phyloP scores from a whole-genome alignment of 768 basidiomycete genomes.

The Asterophora parasitica region DNA sequence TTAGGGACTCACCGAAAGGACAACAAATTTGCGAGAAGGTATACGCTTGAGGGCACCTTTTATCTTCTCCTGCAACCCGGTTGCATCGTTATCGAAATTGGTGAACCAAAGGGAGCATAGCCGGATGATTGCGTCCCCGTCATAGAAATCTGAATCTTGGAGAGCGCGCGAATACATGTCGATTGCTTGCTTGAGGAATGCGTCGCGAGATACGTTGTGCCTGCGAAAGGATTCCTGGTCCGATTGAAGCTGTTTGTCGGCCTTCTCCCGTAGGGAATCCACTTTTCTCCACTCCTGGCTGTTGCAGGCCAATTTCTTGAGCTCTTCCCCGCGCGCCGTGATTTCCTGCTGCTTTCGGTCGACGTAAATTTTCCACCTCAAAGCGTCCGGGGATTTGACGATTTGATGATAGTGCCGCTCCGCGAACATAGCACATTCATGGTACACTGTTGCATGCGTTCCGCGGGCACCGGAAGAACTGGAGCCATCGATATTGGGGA shows the following conservation, averaged over 20 bases:
- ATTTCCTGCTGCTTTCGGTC: constrained; percentile 73
- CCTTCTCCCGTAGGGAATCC: constrained; percentile 24
- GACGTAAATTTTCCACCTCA: constrained; percentile 65
- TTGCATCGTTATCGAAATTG: constrained; percentile 60
- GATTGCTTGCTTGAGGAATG: constrained; percentile 71
- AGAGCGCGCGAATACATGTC: constrained; percentile 84
- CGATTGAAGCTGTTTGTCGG: constrained; percentile 32
- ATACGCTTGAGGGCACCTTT: constrained; percentile 48
- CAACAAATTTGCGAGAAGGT: constrained; percentile 86
- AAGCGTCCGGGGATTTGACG: constrained; percentile 60
- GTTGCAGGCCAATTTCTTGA: constrained; percentile 17
- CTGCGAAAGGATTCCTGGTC: constrained; percentile 48
- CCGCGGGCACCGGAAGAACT: constrained; percentile 15
- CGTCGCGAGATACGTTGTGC: constrained; percentile 49
- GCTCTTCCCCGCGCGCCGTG: constrained; percentile 39
- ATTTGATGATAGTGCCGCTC: constrained; percentile 80
- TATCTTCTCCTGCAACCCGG: constrained; percentile 39
- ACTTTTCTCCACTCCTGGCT: constrained; percentile 15
- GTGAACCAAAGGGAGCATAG: constrained; percentile 91
- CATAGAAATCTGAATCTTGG: constrained; percentile 60
- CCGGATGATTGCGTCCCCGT: constrained; percentile 74
- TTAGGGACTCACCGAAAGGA: constrained; percentile 54
- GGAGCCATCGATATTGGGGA: constrained; percentile 20
- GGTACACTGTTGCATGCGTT: constrained; percentile 59
- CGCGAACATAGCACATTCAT: constrained; percentile 84